Evolutionary conservation across 106 monocot species (phyloP), one percentile per base, ranked within the genome.

Genomic region (Acorus calamus): DNA sequence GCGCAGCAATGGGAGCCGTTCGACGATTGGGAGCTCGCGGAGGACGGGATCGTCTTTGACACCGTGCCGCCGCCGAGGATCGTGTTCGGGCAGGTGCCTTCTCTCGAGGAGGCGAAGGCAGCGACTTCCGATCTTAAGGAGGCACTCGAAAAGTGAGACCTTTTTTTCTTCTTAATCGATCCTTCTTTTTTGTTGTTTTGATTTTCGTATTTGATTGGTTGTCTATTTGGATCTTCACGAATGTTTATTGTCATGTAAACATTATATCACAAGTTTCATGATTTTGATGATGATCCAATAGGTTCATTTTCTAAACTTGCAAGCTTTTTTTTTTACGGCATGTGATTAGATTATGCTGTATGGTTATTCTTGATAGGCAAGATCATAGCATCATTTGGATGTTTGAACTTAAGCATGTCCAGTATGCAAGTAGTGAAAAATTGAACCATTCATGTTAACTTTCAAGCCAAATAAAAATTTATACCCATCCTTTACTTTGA

Each of bases 21-120:
- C n/a, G n/a, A n/a, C n/a, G n/a, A n/a, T n/a, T 14, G 14, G 47
- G 42, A 8, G 65, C 47, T 41, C 65, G 57, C 4, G 52, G 56
- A 54, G 47, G 71, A 71, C 56, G 71, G 64, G 63, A 42, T 56
- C 2, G 10, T 71, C 12, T 54, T 54, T 2, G 63, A 63, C 8
- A 10, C 46, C 5, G 2, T 54, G 51, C 5, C 54, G 42, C 46
- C 63, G 9, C 47, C 62, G 14, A 63, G 65, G 65, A 6, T 73
- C 2, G 65, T 73, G 10, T 73, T 73, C n/a, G 72, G 65, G 45
- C 65, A 64, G 9, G 72, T 65, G 1, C 65, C 72, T 28, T 57
- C 72, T 9, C 6, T 59, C 4, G 64, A 65, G 11, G 72, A 73
- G 58, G 72, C 72, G 3, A 59, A 50, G 50, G 72, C 64, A 57